These are phyloP conservation scores for Panicum hallii DNA, from an alignment of 202 grass and related monocot genomes.

Conservation along the genomic window DNA sequence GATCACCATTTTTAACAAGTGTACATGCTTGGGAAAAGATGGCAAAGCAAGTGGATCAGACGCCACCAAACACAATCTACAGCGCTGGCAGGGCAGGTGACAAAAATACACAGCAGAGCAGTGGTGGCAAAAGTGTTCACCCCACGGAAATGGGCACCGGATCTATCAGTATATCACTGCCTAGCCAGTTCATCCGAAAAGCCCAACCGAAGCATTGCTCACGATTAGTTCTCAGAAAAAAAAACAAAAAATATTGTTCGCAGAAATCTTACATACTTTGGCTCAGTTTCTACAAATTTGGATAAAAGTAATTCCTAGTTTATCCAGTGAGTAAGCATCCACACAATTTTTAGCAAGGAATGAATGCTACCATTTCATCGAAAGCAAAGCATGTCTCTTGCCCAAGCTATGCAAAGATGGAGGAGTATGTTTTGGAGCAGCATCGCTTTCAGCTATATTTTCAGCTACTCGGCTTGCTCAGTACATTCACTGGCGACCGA, in stretches of 20 bases:
- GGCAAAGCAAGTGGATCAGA: neutral
- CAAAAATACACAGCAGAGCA: neutral
- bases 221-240: too few species aligned
- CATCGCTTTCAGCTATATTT: slow-evolving; percentile 1
- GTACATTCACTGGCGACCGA: neutral
- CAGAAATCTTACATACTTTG: neutral
- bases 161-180: too few species aligned
- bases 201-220: neutral
- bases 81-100: neutral
- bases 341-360: neutral
- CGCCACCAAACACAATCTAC: slow-evolving; percentile 3
- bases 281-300: neutral
- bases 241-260: too few species aligned
- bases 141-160: neutral
- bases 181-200: neutral
- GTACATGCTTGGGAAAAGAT: neutral
- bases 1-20: neutral
- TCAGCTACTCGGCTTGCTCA: neutral
- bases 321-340: neutral
- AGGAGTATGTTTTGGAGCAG: neutral
- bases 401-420: slow-evolving; percentile 13
- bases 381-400: slow-evolving; percentile 32
- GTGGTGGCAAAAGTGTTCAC: neutral
- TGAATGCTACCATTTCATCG: neutral
- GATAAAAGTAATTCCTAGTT: neutral